These are phyloP conservation scores for Cryphonectria naterciae DNA, from an alignment of 2,329 filamentous ascomycete genomes.

Conservation along the genomic window DNA sequence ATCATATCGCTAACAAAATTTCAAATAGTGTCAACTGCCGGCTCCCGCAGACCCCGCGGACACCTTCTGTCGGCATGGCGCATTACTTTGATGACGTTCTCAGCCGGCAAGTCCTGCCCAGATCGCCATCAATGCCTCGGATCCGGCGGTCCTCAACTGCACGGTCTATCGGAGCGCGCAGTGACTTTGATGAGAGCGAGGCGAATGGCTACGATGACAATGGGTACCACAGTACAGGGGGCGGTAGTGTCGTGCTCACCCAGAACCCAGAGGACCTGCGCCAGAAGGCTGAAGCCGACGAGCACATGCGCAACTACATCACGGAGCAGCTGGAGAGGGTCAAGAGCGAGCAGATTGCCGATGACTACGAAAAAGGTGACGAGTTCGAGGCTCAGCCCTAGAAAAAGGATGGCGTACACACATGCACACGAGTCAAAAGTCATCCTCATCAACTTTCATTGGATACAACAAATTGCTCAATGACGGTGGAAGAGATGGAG, in stretches of 20 bases:
- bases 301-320: constrained; percentile 80
- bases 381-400: constrained; percentile 51
- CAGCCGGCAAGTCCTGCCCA: constrained; percentile 53
- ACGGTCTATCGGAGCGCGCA: constrained; percentile 81
- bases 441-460: background rate
- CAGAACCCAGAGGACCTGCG: constrained; percentile 56
- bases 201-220: constrained; percentile 53
- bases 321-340: constrained; percentile 78
- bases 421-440: background rate
- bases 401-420: background rate
- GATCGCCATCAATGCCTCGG: constrained; percentile 49
- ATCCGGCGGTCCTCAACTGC: constrained; percentile 80
- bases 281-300: constrained; percentile 60
- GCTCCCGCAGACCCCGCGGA: constrained; percentile 89
- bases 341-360: constrained; percentile 56
- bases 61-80: constrained; percentile 78
- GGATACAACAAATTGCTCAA: background rate
- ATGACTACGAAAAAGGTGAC: constrained; percentile 47
- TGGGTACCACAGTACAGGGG: constrained; percentile 38
- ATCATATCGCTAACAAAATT: constrained; percentile 45
- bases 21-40: constrained; percentile 76
- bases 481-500: background rate
- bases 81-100: constrained; percentile 97
- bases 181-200: constrained; percentile 68
- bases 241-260: constrained; percentile 52